Base-by-base conservation (phyloP, 345 rosid genomes). In the Raphanus sativus region DNA sequence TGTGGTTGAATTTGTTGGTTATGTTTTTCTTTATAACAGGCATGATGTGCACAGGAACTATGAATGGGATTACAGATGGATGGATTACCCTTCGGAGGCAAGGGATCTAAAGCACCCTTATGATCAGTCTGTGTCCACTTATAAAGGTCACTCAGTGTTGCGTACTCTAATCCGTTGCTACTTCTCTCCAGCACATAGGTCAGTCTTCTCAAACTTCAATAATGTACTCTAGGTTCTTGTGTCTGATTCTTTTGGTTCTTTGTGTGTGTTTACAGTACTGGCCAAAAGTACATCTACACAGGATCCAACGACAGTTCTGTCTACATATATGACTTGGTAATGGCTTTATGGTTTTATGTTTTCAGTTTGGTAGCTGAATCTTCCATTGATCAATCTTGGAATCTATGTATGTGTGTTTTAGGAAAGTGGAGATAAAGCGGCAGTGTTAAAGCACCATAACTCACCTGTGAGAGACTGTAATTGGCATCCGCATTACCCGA, bases 21-120 rank as follows among this genome's bases (percentile, higher is more conserved):
- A 1, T 65, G 2, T 11, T 16, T 45, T 1, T n/a, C 17, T 15
- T 29, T 40, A 77, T 72, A 8, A 55, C 87, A 91, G 95, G 84
- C 74, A 81, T 75, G 50, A 60, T 45, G 86, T 83, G 34, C 75
- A 55, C 2, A 85, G 92, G 80, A 84, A 77, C 81, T 81, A 77
- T 63, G 95, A 89, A 68, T 94, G 97, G 98, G 98, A 94, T 82
- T 94, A 94, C 79, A 87, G 98, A 81, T 89, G 90, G 93, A 92
- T 92, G 97, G 97, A 94, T 58, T 94, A 94, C 78, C 97, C 97
- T 45, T 36, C 88, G 2, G 86, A 74, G 77, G 88, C 92, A 29
- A 84, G 90, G 86, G 81, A 86, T 58, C 29, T 84, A 68, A 94
- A 84, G 73, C 98, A 89, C 81, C 89, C 95, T 12, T 60, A 69